Evolutionary conservation across 2,329 filamentous ascomycete species (phyloP).

Genomic region (Chaetomiaceae sp.): DNA sequence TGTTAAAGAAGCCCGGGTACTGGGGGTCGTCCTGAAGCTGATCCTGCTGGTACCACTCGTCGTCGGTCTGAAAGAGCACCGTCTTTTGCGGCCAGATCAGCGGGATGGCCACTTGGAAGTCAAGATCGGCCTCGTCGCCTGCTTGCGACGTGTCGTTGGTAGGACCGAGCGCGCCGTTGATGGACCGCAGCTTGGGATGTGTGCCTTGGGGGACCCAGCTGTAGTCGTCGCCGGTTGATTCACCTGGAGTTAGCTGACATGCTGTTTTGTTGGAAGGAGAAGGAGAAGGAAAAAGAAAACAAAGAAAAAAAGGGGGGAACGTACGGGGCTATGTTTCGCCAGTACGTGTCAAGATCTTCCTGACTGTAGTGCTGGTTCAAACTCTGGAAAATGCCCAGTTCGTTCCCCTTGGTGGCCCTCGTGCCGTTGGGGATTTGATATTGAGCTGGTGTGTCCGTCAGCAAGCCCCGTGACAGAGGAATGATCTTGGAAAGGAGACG

Average conservation of each 20-base stretch:
- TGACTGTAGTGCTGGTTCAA: constrained; percentile 28
- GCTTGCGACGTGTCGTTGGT: constrained; percentile 9
- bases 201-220: constrained; percentile 28
- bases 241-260: too few species aligned
- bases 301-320: background rate
- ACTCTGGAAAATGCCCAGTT: constrained; percentile 28
- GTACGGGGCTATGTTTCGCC: constrained; percentile 19
- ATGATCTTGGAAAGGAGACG: too few species aligned
- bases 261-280: background rate
- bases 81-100: constrained; percentile 47
- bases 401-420: constrained; percentile 17
- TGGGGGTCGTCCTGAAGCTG: constrained; percentile 20
- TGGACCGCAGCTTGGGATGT: constrained; percentile 23
- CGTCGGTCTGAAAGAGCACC: constrained; percentile 29
- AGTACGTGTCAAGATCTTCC: constrained; percentile 26
- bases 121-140: constrained; percentile 34
- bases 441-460: constrained; percentile 17
- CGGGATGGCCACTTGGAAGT: constrained; percentile 44
- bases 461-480: too few species aligned
- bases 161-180: constrained; percentile 19
- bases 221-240: too few species aligned
- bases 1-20: constrained; percentile 31
- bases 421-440: constrained; percentile 25
- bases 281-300: background rate
- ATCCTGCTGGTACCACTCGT: constrained; percentile 29